These are phyloP conservation scores for Dipteronia dyeriana DNA, from an alignment of 345 rosid species.

Conservation along the genomic window DNA sequence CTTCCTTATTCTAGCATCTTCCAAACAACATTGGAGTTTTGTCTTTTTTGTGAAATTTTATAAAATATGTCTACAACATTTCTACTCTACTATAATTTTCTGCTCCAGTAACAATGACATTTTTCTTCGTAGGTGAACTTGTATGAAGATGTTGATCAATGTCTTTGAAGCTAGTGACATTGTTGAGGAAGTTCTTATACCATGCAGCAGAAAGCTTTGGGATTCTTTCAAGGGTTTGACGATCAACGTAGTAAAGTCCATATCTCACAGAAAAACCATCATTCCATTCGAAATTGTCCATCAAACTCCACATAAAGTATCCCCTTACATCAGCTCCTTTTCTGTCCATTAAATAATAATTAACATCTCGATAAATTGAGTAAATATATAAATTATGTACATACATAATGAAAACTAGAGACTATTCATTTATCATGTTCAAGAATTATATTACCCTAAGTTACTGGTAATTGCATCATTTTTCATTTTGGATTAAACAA, in stretches of 20 bases:
- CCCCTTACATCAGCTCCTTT: slow-evolving; percentile 49
- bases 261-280: slow-evolving; percentile 30
- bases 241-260: slow-evolving; percentile 37
- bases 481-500: too few species aligned
- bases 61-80: too few species aligned
- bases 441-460: too few species aligned
- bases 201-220: slow-evolving; percentile 47
- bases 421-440: too few species aligned
- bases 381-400: neutral
- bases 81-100: neutral
- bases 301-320: slow-evolving; percentile 44
- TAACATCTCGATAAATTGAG: neutral
- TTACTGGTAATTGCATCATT: too few species aligned
- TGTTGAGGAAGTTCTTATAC: slow-evolving; percentile 38
- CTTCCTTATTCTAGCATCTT: too few species aligned
- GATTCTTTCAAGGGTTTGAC: slow-evolving; percentile 28
- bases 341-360: slow-evolving; percentile 17
- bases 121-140: too few species aligned
- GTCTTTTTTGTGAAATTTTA: neutral
- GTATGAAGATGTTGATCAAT: neutral
- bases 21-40: neutral
- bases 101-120: neutral
- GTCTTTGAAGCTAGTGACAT: neutral
- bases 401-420: too few species aligned
- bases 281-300: slow-evolving; percentile 46